Base-by-base conservation (phyloP, 805 yeast genomes). In the Grigorovia humatica region DNA sequence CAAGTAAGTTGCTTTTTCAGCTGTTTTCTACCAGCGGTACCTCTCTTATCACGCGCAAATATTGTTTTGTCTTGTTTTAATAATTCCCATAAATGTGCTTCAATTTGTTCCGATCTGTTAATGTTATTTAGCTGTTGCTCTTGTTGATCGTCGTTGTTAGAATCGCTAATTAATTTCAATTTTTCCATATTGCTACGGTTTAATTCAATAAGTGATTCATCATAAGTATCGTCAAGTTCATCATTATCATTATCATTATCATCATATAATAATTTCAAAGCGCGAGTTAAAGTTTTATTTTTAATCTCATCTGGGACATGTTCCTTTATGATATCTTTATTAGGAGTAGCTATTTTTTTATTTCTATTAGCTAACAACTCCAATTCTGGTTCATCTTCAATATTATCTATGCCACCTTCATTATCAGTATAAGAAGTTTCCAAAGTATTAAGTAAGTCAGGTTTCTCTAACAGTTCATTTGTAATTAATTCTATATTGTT, bases 181-280 rank as follows among this genome's bases (percentile, higher is more conserved):
- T 38, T 7, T 19, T 18, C 54, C 4, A 67, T 57, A 6, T 59
- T 64, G 15, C 54, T 35, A 27, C 55, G 58, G 29, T 44, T 53
- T 27, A 56, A 64, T 43, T 50, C 49, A 1, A 40, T 52, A 49
- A 70, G 74, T 1, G 74, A 73, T 44, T 80, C 88, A 52, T 76
- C 80, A 60, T 82, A 79, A 0, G 90, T 82, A 57, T 86, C 95
- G 62, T 88, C 96, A 2, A 84, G 81, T 59, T 88, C 96, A 64
- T 87, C 95, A 56, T 88, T 96, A 59, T 87, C 91, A 32, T 32
- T 32, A 32, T 32, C 38, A 9, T 32, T 32, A 8, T 80, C 75
- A 45, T 83, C 84, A 57, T 85, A 83, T 54, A 86, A 68, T 55
- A 85, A 64, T 44, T 80, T 70, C 55, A 85, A 66, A 1, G 90